Base-by-base conservation (phyloP, 1,284 basidiomycete genomes). In the Cutaneotrichosporon sp. region DNA sequence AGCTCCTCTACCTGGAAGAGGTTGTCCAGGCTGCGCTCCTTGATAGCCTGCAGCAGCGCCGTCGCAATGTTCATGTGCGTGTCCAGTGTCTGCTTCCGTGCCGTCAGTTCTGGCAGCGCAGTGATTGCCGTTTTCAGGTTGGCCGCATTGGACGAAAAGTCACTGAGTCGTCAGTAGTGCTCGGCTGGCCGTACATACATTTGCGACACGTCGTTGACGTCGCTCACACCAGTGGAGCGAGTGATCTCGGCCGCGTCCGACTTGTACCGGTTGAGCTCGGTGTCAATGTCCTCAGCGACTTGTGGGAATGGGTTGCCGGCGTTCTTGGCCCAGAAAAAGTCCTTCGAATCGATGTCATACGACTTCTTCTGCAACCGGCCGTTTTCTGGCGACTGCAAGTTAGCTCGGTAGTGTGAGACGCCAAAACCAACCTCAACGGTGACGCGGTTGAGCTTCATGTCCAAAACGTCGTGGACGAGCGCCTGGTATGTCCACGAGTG, bases 401-500 rank as follows among this genome's bases (percentile, higher is more conserved):
- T 13, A 38, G 26, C 15, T 35, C 14, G 17, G 2, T n/a, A n/a
- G n/a, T n/a, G n/a, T 14, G 14, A 3, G 26, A 12, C 17, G 33
- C 26, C 39, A 12, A 4, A 46, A 54, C 72, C 61, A 64, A 79
- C 78, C 69, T 80, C 77, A 20, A 98, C 85, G 1, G 90, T 85
- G 15, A 98, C 93, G 12, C 94, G 85, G 74, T 98, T 98, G 15
- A 99, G 81, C 73, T 91, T 94, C 80, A 98, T 91, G 53, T 96
- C 89, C 26, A 99, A 83, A 56, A 97, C 97, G 69, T 99, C 96
- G 45, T 94, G 94, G 0, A 97, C 90, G 18, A 99, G 83, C 0
- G 96, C 92, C 76, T 99, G 96, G 68, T 99, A 99, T 26, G 96
- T 98, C 96, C 96, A 99, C 2, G 92, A 93, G 70, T 99, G 96